Evolutionary conservation across 2,329 filamentous ascomycete genomes (phyloP).

Genomic region (Aspergillus felis): DNA sequence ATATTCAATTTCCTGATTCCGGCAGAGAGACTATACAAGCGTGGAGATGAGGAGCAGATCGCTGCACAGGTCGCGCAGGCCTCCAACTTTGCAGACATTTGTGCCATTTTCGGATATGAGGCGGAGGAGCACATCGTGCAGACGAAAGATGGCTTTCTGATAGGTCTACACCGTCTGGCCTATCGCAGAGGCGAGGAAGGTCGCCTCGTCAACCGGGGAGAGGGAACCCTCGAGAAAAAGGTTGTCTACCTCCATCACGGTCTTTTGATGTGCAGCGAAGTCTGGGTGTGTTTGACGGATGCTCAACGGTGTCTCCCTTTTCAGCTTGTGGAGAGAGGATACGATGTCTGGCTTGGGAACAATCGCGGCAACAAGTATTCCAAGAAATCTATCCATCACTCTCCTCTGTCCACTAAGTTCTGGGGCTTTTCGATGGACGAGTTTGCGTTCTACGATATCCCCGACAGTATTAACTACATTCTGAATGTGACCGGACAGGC

Average conservation of each 20-base stretch:
- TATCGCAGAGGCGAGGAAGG: slow-evolving; percentile 79
- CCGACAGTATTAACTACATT: slow-evolving; percentile 89
- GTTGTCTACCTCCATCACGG: slow-evolving; percentile 95
- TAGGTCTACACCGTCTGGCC: slow-evolving; percentile 83
- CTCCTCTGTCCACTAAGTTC: slow-evolving; percentile 72
- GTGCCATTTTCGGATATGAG: slow-evolving; percentile 82
- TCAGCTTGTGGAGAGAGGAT: slow-evolving; percentile 80
- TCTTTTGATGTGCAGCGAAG: slow-evolving; percentile 96
- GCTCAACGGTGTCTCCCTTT: slow-evolving; percentile 83
- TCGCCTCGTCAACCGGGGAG: slow-evolving; percentile 66
- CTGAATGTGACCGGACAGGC: slow-evolving; percentile 75
- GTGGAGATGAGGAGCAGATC: slow-evolving; percentile 65
- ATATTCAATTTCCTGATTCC: slow-evolving; percentile 77
- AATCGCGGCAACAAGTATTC: slow-evolving; percentile 99
- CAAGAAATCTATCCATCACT: slow-evolving; percentile 78
- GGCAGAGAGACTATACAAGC: slow-evolving; percentile 63
- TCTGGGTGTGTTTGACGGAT: slow-evolving; percentile 93
- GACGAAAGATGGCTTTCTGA: slow-evolving; percentile 87
- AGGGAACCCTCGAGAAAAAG: slow-evolving; percentile 67
- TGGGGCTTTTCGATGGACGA: slow-evolving; percentile 99
- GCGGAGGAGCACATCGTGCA: slow-evolving; percentile 96
- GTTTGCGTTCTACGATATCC: slow-evolving; percentile 96
- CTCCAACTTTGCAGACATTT: slow-evolving; percentile 91
- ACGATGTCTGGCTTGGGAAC: slow-evolving; percentile 97
- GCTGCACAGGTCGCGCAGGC: slow-evolving; percentile 79